A percentile compares a stretch with the other conserved stretches of the same genome.
Evolutionary conservation across 495 filamentous ascomycete genomes (phyloP).

Genomic region (Penicillium coffeae): DNA sequence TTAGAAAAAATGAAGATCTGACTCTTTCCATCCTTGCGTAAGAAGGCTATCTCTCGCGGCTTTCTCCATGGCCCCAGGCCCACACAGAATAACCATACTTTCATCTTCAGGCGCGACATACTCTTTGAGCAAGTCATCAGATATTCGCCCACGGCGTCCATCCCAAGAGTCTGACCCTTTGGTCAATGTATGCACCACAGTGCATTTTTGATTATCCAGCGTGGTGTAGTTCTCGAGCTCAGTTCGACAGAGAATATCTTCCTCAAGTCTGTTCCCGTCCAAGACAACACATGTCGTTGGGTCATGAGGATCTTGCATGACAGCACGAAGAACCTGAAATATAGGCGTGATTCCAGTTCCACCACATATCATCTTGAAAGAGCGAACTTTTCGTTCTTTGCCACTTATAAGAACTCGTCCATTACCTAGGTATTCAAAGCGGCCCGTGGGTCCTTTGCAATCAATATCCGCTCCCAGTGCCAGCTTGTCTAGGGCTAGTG

Average conservation of each 20-base stretch:
- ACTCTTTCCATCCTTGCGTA: conserved; percentile 69
- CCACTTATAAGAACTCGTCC: conserved; percentile 63
- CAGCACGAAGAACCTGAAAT: conserved; percentile 79
- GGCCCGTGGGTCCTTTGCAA: conserved; percentile 88
- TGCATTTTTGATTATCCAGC: conserved; percentile 52
- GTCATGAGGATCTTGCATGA: conserved; percentile 59
- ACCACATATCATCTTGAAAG: conserved; percentile 86
- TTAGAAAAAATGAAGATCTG: conserved; percentile 83
- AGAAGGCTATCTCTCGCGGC: conserved; percentile 58
- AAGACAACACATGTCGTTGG: conserved; percentile 65
- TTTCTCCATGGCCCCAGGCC: conserved; percentile 75
- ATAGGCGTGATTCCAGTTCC: conserved; percentile 91
- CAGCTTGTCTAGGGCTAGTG: conserved; percentile 70
- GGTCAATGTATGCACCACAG: conserved; percentile 70
- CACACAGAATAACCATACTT: conserved; percentile 76
- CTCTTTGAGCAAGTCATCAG: conserved; percentile 55
- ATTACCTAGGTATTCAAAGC: conserved; percentile 74
- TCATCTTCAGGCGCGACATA: conserved; percentile 52
- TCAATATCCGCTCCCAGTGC: conserved; percentile 68
- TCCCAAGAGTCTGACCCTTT: conserved; percentile 59
- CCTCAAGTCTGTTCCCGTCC: conserved; percentile 73
- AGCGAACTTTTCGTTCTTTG: conserved; percentile 53
- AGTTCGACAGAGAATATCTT: conserved; percentile 79
- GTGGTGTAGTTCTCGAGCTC: conserved; percentile 64
- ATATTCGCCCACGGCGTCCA: conserved; percentile 68